A percentile compares a stretch with the other conserved stretches of the same genome.
phyloP scores from a whole-genome alignment of 176 grass and related monocot genomes.

The Neostapfia colusana region DNA sequence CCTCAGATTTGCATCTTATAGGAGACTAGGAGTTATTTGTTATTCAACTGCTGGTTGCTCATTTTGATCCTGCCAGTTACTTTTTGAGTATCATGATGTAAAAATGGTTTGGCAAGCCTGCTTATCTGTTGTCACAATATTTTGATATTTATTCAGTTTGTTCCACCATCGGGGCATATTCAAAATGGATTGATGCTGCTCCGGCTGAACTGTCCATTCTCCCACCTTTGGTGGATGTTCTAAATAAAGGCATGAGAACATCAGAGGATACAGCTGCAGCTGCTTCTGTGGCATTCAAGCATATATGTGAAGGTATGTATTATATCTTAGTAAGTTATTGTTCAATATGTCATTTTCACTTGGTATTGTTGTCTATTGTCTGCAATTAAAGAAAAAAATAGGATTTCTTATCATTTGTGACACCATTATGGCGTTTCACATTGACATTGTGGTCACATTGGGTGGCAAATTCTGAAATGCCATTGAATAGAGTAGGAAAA shows the following conservation, averaged over 20 bases:
- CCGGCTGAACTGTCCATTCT: slow-evolving; percentile 78
- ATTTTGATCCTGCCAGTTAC: background rate
- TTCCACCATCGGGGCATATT: slow-evolving; percentile 85
- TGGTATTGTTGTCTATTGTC: slow-evolving; percentile 20
- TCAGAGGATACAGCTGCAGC: slow-evolving; percentile 86
- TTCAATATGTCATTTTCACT: background rate
- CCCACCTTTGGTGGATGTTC: slow-evolving; percentile 85
- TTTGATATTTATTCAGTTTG: slow-evolving; percentile 70
- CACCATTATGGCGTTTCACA: background rate
- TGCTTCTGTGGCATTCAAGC: slow-evolving; percentile 90
- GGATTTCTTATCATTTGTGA: background rate
- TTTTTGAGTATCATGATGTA: background rate
- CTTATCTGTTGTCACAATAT: background rate
- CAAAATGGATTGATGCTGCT: slow-evolving; percentile 89
- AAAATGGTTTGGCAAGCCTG: background rate
- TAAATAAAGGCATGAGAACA: slow-evolving; percentile 83
- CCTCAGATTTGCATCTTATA: background rate
- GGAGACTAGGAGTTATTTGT: background rate
- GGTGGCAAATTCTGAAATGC: slow-evolving; percentile 5
- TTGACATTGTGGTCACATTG: background rate
- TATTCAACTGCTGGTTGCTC: background rate
- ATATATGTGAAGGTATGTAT: slow-evolving; percentile 98
- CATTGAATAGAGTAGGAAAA: background rate
- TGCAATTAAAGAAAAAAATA: slow-evolving; percentile 19
- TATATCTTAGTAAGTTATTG: slow-evolving; percentile 2